phyloP scores from a whole-genome alignment of 176 grass and related monocot species.

The Carex kokanica region DNA sequence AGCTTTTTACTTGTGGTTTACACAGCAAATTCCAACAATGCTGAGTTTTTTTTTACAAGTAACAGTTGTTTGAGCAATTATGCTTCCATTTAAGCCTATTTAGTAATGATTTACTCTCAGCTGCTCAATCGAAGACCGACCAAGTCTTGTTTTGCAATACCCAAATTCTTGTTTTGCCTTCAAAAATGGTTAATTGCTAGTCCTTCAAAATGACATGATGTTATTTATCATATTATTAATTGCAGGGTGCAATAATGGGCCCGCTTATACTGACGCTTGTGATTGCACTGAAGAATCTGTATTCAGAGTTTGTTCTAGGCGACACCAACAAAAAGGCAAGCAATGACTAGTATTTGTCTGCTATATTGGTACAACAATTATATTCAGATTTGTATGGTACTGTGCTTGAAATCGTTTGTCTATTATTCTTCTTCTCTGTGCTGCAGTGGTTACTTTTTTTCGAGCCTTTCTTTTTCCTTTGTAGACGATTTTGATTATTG shows the following conservation, averaged over 20 bases:
- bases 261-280: slow-evolving; percentile 91
- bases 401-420: slow-evolving; percentile 15
- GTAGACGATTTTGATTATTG: slow-evolving; percentile 8
- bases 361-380: slow-evolving; percentile 22
- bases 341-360: slow-evolving; percentile 41
- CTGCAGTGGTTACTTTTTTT: background rate
- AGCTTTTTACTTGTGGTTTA: background rate
- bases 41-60: background rate
- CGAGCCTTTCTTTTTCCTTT: background rate
- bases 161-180: background rate
- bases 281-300: slow-evolving; percentile 90
- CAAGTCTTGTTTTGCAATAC: background rate
- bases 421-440: background rate
- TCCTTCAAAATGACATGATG: background rate
- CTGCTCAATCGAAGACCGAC: background rate
- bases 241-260: slow-evolving; percentile 92
- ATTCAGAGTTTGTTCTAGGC: slow-evolving; percentile 89
- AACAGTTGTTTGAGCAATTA: background rate
- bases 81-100: background rate
- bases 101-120: background rate
- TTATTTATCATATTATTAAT: slow-evolving; percentile 19
- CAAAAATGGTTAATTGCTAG: background rate
- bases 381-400: slow-evolving; percentile 39
- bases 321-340: slow-evolving; percentile 46
- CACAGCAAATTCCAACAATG: background rate